Percentiles rank a stretch among this genome's conserved stretches.
Conservation (phyloP, 1,139 yeast genomes). For the Scheffersomyces insectosa region DNA sequence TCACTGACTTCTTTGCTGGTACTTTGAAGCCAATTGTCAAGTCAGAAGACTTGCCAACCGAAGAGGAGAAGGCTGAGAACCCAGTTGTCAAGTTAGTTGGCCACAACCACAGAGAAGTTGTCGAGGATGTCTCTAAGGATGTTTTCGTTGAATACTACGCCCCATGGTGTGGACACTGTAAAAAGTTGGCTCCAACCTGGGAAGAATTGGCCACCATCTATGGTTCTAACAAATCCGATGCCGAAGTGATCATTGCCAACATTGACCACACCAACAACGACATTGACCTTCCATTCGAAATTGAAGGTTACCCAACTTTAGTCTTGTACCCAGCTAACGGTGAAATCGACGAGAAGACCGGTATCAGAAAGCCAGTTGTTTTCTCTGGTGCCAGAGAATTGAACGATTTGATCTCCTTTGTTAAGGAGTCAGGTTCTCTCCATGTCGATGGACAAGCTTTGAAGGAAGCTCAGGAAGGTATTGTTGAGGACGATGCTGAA, state of each 20-base stretch:
- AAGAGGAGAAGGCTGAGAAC: slow-evolving; percentile 64
- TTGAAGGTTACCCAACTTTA: slow-evolving; percentile 92
- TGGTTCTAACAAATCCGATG: slow-evolving; percentile 45
- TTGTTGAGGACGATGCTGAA: slow-evolving; percentile 30
- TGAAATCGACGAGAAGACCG: slow-evolving; percentile 58
- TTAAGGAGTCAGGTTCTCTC: slow-evolving; percentile 64
- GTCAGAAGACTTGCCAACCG: slow-evolving; percentile 80
- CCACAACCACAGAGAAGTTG: slow-evolving; percentile 72
- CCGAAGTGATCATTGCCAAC: slow-evolving; percentile 75
- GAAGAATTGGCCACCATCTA: slow-evolving; percentile 80
- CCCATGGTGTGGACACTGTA: slow-evolving; percentile 99
- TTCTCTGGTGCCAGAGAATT: slow-evolving; percentile 76
- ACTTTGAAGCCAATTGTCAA: slow-evolving; percentile 72
- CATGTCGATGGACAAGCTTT: slow-evolving; percentile 52
- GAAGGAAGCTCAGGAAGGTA: slow-evolving; percentile 22
- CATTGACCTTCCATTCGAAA: slow-evolving; percentile 63
- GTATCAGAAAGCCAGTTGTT: slow-evolving; percentile 61
- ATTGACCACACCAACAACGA: slow-evolving; percentile 90
- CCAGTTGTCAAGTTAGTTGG: slow-evolving; percentile 83
- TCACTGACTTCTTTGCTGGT: slow-evolving; percentile 64
- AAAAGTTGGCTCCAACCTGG: slow-evolving; percentile 88
- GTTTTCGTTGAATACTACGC: slow-evolving; percentile 94
- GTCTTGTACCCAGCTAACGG: slow-evolving; percentile 89
- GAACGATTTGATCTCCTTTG: slow-evolving; percentile 68
- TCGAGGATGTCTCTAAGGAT: slow-evolving; percentile 73